Conservation (phyloP, 2,329 filamentous ascomycete species). For the Blumeria graminis region DNA sequence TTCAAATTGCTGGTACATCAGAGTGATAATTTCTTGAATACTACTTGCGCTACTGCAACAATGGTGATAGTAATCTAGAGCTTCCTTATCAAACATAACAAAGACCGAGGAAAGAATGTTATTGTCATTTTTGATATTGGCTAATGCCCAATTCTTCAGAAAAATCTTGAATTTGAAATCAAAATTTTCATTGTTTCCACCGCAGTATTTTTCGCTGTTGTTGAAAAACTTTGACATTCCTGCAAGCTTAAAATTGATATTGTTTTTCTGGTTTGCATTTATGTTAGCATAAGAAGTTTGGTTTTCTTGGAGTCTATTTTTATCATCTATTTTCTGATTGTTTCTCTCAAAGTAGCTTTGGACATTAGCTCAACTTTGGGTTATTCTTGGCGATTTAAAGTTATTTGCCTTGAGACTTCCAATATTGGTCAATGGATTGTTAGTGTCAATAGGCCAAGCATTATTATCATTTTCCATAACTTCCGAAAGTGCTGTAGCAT, state of each 20-base stretch:
- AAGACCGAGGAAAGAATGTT: background rate
- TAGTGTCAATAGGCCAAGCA: background rate
- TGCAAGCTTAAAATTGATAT: too few species aligned
- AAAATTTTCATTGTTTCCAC: background rate
- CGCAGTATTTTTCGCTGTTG: too few species aligned
- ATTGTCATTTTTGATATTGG: background rate
- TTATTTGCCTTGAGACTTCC: background rate
- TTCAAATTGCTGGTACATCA: too few species aligned
- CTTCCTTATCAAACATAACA: background rate
- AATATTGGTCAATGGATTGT: background rate
- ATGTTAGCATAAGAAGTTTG: too few species aligned
- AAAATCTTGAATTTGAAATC: slow-evolving; percentile 1
- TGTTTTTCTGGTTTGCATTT: too few species aligned
- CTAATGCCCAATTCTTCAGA: background rate
- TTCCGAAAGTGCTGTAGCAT: background rate
- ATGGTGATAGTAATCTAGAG: slow-evolving; percentile 1
- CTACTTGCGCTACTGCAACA: too few species aligned
- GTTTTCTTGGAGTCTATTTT: too few species aligned
- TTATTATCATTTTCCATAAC: background rate
- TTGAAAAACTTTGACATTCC: too few species aligned
- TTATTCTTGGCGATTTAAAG: background rate
- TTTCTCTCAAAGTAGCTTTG: background rate
- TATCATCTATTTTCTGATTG: too few species aligned
- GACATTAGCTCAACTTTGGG: background rate
- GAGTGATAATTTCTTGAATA: too few species aligned